A percentile compares a stretch with the other conserved stretches of the same genome.
phyloP scores from a whole-genome alignment of 225 moss, liverwort and hornwort genomes.

The Pseudisothecium myosuroides region DNA sequence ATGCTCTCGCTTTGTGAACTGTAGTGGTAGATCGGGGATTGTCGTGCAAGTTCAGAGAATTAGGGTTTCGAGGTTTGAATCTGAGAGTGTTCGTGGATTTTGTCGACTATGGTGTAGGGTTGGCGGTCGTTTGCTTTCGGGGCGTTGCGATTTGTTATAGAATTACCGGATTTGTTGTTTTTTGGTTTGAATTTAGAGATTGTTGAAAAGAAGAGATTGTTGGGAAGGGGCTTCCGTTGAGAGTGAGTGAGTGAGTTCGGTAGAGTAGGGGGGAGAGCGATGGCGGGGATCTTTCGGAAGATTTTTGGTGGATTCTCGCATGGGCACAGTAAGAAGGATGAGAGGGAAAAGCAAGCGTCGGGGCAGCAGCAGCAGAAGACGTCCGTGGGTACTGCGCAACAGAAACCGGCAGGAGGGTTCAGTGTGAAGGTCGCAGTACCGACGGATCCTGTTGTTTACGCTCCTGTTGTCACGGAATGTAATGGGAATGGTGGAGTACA shows the following conservation, averaged over 20 bases:
- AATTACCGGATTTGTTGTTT: background rate
- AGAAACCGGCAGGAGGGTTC: conserved; percentile 22
- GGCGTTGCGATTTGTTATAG: background rate
- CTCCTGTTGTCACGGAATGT: conserved; percentile 46
- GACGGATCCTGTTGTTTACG: conserved; percentile 20
- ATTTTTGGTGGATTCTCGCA: conserved; percentile 33
- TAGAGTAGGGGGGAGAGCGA: conserved; percentile 6
- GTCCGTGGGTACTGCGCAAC: background rate
- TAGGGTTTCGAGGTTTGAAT: conserved; percentile 34
- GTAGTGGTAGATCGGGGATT: conserved; percentile 5
- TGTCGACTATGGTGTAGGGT: conserved; percentile 7
- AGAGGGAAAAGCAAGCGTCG: conserved; percentile 18
- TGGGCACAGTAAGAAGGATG: conserved; percentile 18
- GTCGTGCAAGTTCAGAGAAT: background rate
- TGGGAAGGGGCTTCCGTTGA: background rate
- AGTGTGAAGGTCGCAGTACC: conserved; percentile 42
- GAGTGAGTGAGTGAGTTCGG: background rate
- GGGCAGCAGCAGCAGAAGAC: conserved; percentile 10
- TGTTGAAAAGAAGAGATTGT: background rate
- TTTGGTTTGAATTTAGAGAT: background rate
- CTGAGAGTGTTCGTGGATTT: background rate
- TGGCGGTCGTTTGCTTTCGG: background rate
- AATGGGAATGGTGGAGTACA: conserved; percentile 51
- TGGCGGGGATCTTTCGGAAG: conserved; percentile 47
- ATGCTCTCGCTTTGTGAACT: too few relatives aligned